Conservation (phyloP, 306 rosid species). For the Citrullus amarus region DNA sequence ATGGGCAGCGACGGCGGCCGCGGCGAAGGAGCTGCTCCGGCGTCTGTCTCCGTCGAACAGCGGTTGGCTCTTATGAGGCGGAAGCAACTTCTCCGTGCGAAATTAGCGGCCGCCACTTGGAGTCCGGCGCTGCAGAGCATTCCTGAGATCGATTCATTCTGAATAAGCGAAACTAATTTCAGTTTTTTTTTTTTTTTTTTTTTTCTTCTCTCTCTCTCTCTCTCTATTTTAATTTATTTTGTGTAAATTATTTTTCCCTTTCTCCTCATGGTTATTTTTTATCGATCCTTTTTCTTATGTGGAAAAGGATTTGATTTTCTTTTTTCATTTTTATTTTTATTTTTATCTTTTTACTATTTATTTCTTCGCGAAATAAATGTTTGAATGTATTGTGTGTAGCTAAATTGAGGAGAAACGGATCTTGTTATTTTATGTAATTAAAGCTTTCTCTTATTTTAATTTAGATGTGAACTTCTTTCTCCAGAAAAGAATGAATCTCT, state of each 20-base stretch:
- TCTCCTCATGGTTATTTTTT: background rate
- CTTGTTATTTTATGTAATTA: background rate
- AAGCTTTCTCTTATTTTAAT: background rate
- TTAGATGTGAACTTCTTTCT: no score
- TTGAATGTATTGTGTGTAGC: background rate
- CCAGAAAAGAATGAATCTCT: no score
- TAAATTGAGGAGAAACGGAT: background rate
- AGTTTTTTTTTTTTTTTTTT: background rate
- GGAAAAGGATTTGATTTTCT: background rate
- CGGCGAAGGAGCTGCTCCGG: background rate
- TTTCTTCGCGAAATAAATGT: background rate
- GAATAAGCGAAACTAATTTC: background rate
- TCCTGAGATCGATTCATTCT: conserved; percentile 24
- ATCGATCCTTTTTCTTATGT: background rate
- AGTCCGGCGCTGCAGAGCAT: conserved; percentile 43
- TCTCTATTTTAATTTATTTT: background rate
- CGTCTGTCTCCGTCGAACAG: conserved; percentile 19
- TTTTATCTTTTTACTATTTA: background rate
- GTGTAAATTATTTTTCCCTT: background rate
- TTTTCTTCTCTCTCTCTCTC: no score
- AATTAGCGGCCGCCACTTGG: conserved; percentile 13
- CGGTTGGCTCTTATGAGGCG: conserved; percentile 20
- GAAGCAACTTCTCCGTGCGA: conserved; percentile 21
- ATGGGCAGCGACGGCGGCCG: conserved; percentile 12
- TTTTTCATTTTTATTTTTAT: background rate